Conservation (phyloP, 2,329 filamentous ascomycete genomes). For the Stemphylium lycopersici region DNA sequence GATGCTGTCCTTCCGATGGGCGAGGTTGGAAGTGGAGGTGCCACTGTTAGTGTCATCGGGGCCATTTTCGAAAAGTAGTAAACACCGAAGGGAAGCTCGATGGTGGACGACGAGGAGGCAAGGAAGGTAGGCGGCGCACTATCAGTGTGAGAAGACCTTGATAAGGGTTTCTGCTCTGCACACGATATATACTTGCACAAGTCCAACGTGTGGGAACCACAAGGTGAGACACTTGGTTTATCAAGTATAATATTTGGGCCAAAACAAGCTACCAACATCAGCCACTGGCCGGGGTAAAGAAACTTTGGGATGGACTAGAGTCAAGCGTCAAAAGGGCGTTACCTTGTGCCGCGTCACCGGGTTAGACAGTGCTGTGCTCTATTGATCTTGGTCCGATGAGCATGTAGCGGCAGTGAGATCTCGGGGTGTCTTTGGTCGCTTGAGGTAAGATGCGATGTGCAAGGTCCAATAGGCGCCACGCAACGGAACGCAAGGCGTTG, state of each 20-base stretch:
- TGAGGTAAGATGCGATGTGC: constrained; percentile 22
- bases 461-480: constrained; percentile 31
- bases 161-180: constrained; percentile 34
- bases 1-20: constrained; percentile 33
- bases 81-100: constrained; percentile 9
- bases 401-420: constrained; percentile 30
- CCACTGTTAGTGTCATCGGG: constrained; percentile 23
- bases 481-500: constrained; percentile 27
- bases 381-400: constrained; percentile 29
- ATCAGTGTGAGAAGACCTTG: constrained; percentile 31
- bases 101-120: constrained; percentile 19
- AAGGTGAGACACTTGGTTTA: constrained; percentile 46
- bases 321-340: constrained; percentile 29
- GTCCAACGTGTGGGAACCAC: constrained; percentile 31
- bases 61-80: constrained; percentile 14
- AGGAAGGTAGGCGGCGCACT: constrained; percentile 20
- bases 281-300: constrained; percentile 32
- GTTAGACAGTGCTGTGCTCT: constrained; percentile 33
- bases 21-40: constrained; percentile 28
- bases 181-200: constrained; percentile 45
- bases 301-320: constrained; percentile 29
- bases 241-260: constrained; percentile 26
- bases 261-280: constrained; percentile 20
- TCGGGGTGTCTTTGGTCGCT: constrained; percentile 31
- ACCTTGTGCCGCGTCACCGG: constrained; percentile 41